Conservation (phyloP, 2,329 filamentous ascomycete species). For the Conoideocrella luteorostrata region DNA sequence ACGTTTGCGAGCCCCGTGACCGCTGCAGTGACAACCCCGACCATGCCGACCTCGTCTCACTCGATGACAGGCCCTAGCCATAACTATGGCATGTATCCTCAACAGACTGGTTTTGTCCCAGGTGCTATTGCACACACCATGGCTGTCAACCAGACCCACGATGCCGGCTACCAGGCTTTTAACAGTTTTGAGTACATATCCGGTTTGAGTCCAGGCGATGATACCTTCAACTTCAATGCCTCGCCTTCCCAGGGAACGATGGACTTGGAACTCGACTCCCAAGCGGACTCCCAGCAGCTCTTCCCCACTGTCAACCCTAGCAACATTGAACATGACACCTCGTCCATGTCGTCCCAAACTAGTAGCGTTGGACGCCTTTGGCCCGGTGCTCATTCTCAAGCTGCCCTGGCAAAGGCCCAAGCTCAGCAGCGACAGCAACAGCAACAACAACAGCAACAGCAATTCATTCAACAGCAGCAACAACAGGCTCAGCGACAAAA, state of each 20-base stretch:
- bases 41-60: slow-evolving; percentile 49
- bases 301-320: slow-evolving; percentile 65
- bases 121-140: slow-evolving; percentile 76
- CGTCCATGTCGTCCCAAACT: slow-evolving; percentile 43
- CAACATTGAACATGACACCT: slow-evolving; percentile 56
- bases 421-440: slow-evolving; percentile 60
- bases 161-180: slow-evolving; percentile 46
- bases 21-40: slow-evolving; percentile 48
- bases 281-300: slow-evolving; percentile 55
- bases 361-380: slow-evolving; percentile 68
- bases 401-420: slow-evolving; percentile 68
- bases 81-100: slow-evolving; percentile 91
- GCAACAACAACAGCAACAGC: slow-evolving; percentile 56
- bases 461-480: slow-evolving; percentile 37
- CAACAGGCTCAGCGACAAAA: slow-evolving; percentile 43
- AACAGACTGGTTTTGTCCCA: slow-evolving; percentile 87
- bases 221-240: slow-evolving; percentile 67
- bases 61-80: slow-evolving; percentile 78
- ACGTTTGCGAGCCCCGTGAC: slow-evolving; percentile 46
- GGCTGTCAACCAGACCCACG: slow-evolving; percentile 62
- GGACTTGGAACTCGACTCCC: slow-evolving; percentile 53
- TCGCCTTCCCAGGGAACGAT: slow-evolving; percentile 54
- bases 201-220: slow-evolving; percentile 54
- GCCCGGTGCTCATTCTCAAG: slow-evolving; percentile 90
- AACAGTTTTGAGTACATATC: slow-evolving; percentile 46